Conservation (phyloP, 371 early-diverging fungal genomes). For the Choanephora cucurbitarum region DNA sequence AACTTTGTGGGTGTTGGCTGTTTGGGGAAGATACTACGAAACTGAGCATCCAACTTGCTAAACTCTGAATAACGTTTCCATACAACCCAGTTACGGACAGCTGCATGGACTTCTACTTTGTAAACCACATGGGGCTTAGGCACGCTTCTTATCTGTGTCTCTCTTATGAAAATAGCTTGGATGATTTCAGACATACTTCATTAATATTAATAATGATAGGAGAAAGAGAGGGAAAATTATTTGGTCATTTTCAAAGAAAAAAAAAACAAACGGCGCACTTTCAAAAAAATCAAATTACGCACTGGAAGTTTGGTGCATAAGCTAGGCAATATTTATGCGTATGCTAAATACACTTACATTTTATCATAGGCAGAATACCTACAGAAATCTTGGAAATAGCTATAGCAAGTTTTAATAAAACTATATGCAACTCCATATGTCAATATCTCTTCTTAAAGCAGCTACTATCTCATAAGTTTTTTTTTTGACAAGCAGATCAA, state of each 20-base stretch:
- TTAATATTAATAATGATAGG: not conserved
- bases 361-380: too few species aligned
- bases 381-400: too few species aligned
- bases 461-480: too few species aligned
- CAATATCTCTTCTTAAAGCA: too few species aligned
- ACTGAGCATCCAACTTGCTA: constrained; percentile 58
- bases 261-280: constrained; percentile 11
- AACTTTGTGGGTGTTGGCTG: constrained; percentile 59
- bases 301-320: too few species aligned
- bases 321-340: too few species aligned
- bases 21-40: constrained; percentile 60
- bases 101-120: constrained; percentile 74
- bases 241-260: too few species aligned
- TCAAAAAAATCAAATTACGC: too few species aligned
- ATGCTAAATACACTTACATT: too few species aligned
- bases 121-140: constrained; percentile 79
- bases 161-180: constrained; percentile 70
- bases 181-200: constrained; percentile 53
- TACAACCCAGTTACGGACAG: constrained; percentile 85
- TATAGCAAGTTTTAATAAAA: too few species aligned
- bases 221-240: not conserved
- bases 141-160: constrained; percentile 57
- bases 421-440: too few species aligned
- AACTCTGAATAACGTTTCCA: constrained; percentile 92
- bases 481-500: too few species aligned